Conservation (phyloP, 2,329 filamentous ascomycete species). For the Aureobasidium sp. region DNA sequence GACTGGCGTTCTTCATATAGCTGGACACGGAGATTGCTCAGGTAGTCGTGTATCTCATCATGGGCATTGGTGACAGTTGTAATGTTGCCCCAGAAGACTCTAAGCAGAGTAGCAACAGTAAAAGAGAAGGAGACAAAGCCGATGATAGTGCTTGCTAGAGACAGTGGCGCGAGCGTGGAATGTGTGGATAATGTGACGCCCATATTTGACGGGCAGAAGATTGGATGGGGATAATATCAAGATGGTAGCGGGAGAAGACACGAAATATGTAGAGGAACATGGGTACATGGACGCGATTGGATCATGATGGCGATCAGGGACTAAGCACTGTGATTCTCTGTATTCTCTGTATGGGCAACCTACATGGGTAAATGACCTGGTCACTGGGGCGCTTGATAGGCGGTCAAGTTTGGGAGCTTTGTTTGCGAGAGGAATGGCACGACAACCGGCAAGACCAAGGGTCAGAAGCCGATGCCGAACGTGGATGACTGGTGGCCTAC, state of each 20-base stretch:
- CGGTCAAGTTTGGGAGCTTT: slow-evolving; percentile 6
- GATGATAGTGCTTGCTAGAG: slow-evolving; percentile 31
- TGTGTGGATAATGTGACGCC: slow-evolving; percentile 27
- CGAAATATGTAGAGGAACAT: not conserved
- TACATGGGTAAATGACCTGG: slow-evolving; percentile 2
- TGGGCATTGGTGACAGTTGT: slow-evolving; percentile 32
- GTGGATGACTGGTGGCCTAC: not conserved
- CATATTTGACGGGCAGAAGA: slow-evolving; percentile 20
- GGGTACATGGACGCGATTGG: not conserved
- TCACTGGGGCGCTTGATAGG: not conserved
- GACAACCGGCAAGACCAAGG: slow-evolving; percentile 5
- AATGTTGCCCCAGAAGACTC: slow-evolving; percentile 36
- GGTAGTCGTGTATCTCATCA: slow-evolving; percentile 33
- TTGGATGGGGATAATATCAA: not conserved
- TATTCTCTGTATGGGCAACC: not conserved
- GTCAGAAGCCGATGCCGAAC: not conserved
- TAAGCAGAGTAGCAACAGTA: slow-evolving; percentile 37
- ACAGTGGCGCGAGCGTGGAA: slow-evolving; percentile 28
- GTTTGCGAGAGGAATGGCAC: slow-evolving; percentile 6
- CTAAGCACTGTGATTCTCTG: not conserved
- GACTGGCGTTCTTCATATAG: slow-evolving; percentile 36
- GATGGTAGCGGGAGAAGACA: not conserved
- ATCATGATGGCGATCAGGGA: slow-evolving; percentile 3
- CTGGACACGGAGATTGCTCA: slow-evolving; percentile 36
- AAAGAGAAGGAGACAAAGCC: slow-evolving; percentile 39